Evolutionary conservation across 2,329 filamentous ascomycete genomes (phyloP).

Genomic region (Talaromyces marneffei): DNA sequence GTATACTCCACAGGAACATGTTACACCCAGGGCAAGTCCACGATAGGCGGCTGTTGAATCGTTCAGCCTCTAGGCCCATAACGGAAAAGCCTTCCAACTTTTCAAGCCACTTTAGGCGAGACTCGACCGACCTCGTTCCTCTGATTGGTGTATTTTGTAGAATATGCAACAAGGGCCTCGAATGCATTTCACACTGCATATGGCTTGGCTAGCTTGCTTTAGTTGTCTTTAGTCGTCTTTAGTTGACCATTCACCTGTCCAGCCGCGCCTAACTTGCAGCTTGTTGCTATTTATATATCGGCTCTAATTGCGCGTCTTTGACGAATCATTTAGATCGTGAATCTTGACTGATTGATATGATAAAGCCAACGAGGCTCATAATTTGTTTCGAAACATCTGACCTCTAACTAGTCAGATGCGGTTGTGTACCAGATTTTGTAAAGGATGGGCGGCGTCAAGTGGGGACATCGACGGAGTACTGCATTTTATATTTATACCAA

Average conservation of each 20-base stretch:
- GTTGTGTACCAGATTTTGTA: too few species aligned
- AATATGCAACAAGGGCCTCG: background rate
- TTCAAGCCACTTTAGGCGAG: background rate
- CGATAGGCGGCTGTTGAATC: conserved; percentile 1
- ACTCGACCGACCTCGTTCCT: background rate
- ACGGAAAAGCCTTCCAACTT: background rate
- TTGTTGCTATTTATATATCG: conserved; percentile 3
- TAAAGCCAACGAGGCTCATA: background rate
- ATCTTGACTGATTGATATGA: background rate
- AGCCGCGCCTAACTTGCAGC: background rate
- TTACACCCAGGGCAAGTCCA: background rate
- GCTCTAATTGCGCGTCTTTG: background rate
- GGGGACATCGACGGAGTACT: background rate
- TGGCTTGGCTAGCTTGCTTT: conserved; percentile 1
- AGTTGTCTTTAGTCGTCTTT: too few species aligned
- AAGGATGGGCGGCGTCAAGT: background rate
- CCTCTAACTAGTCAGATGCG: too few species aligned
- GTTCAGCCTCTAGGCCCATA: background rate
- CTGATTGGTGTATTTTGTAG: background rate
- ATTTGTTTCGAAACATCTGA: background rate
- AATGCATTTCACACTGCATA: conserved; percentile 5
- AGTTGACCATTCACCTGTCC: background rate
- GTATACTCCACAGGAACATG: background rate
- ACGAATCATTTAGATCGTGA: background rate
- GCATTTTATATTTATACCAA: background rate